Evolutionary conservation across 768 basidiomycete genomes (phyloP).

Genomic region (Exidia glandulosa): DNA sequence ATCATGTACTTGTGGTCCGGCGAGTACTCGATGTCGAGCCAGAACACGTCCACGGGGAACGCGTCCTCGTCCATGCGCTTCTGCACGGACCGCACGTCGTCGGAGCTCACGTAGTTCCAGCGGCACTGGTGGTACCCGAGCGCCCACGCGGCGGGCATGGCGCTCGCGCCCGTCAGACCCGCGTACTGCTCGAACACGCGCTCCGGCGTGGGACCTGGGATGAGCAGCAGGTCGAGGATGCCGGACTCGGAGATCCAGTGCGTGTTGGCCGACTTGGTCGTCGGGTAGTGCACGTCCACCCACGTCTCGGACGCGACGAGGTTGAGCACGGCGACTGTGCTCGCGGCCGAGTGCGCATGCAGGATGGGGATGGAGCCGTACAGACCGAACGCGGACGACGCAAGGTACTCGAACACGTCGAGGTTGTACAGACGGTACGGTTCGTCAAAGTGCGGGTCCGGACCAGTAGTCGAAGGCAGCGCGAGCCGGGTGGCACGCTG

Average conservation of each 20-base stretch:
- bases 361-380: conserved; percentile 90
- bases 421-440: conserved; percentile 92
- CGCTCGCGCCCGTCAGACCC: conserved; percentile 70
- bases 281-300: conserved; percentile 76
- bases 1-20: conserved; percentile 95
- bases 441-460: conserved; percentile 65
- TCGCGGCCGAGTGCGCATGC: conserved; percentile 81
- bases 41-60: conserved; percentile 92
- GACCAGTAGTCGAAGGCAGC: conserved; percentile 79
- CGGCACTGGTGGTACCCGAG: conserved; percentile 95
- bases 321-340: conserved; percentile 86
- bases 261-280: conserved; percentile 62
- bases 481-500: conserved; percentile 89
- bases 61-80: conserved; percentile 85
- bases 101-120: conserved; percentile 93
- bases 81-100: conserved; percentile 79
- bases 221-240: conserved; percentile 85
- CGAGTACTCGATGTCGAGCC: conserved; percentile 95
- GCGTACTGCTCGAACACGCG: conserved; percentile 83
- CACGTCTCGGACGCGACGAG: conserved; percentile 86
- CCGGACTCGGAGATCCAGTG: conserved; percentile 99
- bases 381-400: conserved; percentile 65
- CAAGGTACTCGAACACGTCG: conserved; percentile 93
- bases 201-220: conserved; percentile 79
- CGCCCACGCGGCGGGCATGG: conserved; percentile 84